A percentile compares a stretch with the other conserved stretches of the same genome.
Evolutionary conservation across 441 rosid genomes (phyloP).

Genomic region (Biscutella laevigata): DNA sequence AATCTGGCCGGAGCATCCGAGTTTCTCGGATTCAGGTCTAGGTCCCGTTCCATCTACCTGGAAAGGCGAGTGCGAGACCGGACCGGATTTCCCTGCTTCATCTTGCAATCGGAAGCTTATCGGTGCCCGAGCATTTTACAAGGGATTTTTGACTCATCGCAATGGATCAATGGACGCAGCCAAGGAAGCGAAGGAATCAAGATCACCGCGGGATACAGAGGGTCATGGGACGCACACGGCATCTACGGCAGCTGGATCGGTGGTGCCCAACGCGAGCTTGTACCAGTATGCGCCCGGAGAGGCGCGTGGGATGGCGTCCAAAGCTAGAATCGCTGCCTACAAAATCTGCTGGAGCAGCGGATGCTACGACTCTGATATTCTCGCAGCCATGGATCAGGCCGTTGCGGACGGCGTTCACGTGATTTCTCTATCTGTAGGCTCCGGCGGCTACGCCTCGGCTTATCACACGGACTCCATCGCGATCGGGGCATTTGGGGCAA

Average conservation of each 20-base stretch:
- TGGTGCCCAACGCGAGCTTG: slow-evolving; percentile 52
- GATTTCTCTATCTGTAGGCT: slow-evolving; percentile 72
- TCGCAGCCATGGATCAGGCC: slow-evolving; percentile 80
- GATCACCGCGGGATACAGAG: slow-evolving; percentile 64
- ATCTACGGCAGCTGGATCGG: slow-evolving; percentile 66
- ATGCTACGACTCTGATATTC: slow-evolving; percentile 72
- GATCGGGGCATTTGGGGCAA: slow-evolving; percentile 68
- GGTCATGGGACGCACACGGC: slow-evolving; percentile 88
- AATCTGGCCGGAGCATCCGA: slow-evolving; percentile 69
- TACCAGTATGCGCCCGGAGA: slow-evolving; percentile 45
- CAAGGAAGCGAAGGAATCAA: slow-evolving; percentile 37
- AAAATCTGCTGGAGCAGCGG: slow-evolving; percentile 71
- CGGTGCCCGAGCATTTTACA: slow-evolving; percentile 59
- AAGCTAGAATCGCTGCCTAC: slow-evolving; percentile 70
- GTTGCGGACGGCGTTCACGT: slow-evolving; percentile 68
- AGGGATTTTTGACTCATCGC: slow-evolving; percentile 34
- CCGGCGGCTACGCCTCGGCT: slow-evolving; percentile 51
- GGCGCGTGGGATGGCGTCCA: slow-evolving; percentile 78
- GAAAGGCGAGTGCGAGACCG: slow-evolving; percentile 57
- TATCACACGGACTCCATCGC: slow-evolving; percentile 67
- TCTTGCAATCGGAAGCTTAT: slow-evolving; percentile 67
- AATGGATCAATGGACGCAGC: slow-evolving; percentile 24
- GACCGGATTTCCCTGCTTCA: slow-evolving; percentile 48
- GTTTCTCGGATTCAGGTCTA: slow-evolving; percentile 44
- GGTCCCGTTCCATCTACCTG: slow-evolving; percentile 47